Evolutionary conservation across 805 yeast genomes (phyloP).

Genomic region (Zygosaccharomyces siamensis): DNA sequence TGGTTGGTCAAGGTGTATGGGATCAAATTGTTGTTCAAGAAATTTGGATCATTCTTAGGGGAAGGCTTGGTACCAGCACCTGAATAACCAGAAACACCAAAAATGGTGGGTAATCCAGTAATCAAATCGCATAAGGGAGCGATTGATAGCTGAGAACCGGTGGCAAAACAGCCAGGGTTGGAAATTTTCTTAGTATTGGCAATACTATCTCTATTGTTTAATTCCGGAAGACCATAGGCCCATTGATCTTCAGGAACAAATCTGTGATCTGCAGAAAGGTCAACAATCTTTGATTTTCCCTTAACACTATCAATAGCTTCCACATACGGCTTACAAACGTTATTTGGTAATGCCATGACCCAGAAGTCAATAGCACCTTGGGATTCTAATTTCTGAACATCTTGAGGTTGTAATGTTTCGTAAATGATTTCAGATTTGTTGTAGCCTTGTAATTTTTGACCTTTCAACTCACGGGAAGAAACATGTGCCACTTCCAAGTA

Average conservation of each 20-base stretch:
- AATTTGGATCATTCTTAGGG: slow-evolving; percentile 81
- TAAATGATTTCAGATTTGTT: slow-evolving; percentile 74
- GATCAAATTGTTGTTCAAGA: slow-evolving; percentile 75
- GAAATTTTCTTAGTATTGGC: slow-evolving; percentile 75
- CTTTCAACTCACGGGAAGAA: slow-evolving; percentile 90
- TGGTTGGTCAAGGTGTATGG: slow-evolving; percentile 97
- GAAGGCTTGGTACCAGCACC: slow-evolving; percentile 99
- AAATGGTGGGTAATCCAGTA: slow-evolving; percentile 72
- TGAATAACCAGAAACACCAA: slow-evolving; percentile 97
- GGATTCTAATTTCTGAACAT: slow-evolving; percentile 72
- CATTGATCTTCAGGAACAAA: slow-evolving; percentile 85
- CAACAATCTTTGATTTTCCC: slow-evolving; percentile 78
- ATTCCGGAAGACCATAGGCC: slow-evolving; percentile 94
- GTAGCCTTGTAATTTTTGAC: slow-evolving; percentile 83
- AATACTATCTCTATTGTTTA: slow-evolving; percentile 62
- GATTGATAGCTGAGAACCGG: slow-evolving; percentile 91
- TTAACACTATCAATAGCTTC: slow-evolving; percentile 67
- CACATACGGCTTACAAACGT: slow-evolving; percentile 87
- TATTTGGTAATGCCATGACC: slow-evolving; percentile 99
- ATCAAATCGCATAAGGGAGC: slow-evolving; percentile 74
- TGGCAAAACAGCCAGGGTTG: slow-evolving; percentile 99
- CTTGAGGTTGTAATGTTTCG: slow-evolving; percentile 83
- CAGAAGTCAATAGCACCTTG: slow-evolving; percentile 82
- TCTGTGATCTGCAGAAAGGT: slow-evolving; percentile 92
- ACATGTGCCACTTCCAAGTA: slow-evolving; percentile 85